Evolutionary conservation across 495 filamentous ascomycete genomes (phyloP).

Genomic region (Hyaloscypha variabilis): DNA sequence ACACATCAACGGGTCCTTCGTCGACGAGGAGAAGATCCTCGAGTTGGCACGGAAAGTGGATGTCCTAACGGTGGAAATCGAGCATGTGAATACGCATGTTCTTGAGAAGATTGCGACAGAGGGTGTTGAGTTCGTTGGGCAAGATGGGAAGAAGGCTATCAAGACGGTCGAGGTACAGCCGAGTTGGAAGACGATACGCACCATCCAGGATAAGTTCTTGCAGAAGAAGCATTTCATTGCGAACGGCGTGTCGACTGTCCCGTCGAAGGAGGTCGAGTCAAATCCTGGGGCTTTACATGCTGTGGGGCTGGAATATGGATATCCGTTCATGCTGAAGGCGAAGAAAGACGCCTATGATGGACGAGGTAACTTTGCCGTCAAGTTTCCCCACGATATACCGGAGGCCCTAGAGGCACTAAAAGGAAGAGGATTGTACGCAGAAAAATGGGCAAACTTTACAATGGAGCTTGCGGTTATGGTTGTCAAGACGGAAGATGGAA

Average conservation of each 20-base stretch:
- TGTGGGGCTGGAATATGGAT: slow-evolving; percentile 69
- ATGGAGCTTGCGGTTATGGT: slow-evolving; percentile 95
- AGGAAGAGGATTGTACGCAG: slow-evolving; percentile 78
- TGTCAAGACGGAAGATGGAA: slow-evolving; percentile 80
- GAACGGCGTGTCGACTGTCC: slow-evolving; percentile 70
- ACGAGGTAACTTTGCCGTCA: slow-evolving; percentile 75
- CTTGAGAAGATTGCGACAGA: slow-evolving; percentile 76
- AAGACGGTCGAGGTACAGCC: slow-evolving; percentile 71
- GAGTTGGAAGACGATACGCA: slow-evolving; percentile 83
- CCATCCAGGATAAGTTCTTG: slow-evolving; percentile 94
- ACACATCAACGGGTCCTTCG: slow-evolving; percentile 87
- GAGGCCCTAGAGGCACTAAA: slow-evolving; percentile 69
- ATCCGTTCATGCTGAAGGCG: slow-evolving; percentile 94
- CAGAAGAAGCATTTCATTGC: slow-evolving; percentile 82
- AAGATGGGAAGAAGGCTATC: slow-evolving; percentile 40
- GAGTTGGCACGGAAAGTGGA: slow-evolving; percentile 78
- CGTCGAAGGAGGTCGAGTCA: slow-evolving; percentile 59
- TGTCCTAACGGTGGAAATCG: slow-evolving; percentile 94
- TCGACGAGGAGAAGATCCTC: slow-evolving; percentile 73
- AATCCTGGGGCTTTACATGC: slow-evolving; percentile 53
- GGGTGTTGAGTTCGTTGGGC: slow-evolving; percentile 48
- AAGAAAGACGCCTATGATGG: slow-evolving; percentile 95
- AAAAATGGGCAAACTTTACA: slow-evolving; percentile 86
- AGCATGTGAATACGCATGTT: slow-evolving; percentile 94
- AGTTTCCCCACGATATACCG: slow-evolving; percentile 65